A percentile compares a stretch with the other conserved stretches of the same genome.
Conservation (phyloP, 78 protist species). For the Cavenderia fasciculata region DNA sequence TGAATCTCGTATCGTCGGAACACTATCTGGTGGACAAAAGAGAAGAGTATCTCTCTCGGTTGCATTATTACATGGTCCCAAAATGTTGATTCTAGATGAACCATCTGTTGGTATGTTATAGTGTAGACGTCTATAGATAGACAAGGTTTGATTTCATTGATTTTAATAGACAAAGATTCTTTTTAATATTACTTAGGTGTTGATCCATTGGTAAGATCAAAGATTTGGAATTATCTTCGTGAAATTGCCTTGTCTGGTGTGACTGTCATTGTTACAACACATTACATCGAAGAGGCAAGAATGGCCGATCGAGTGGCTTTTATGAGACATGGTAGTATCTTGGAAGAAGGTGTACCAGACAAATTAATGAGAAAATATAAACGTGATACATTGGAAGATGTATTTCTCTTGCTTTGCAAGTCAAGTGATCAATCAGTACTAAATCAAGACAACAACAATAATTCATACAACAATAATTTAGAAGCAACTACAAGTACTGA, state of each 20-base stretch:
- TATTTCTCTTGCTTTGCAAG: slow-evolving; percentile 25
- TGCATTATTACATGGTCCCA: slow-evolving; percentile 75
- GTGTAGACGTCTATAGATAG: too few species aligned
- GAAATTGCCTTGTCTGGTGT: slow-evolving; percentile 37
- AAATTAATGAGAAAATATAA: slow-evolving; percentile 8
- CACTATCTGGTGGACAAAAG: slow-evolving; percentile 82
- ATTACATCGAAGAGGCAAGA: slow-evolving; percentile 84
- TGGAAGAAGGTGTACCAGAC: slow-evolving; percentile 50
- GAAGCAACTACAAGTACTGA: too few species aligned
- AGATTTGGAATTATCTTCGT: slow-evolving; percentile 51
- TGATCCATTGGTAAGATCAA: slow-evolving; percentile 53
- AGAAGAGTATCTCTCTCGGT: slow-evolving; percentile 65
- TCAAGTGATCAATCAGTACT: slow-evolving; percentile 7
- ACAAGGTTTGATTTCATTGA: too few species aligned
- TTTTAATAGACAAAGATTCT: too few species aligned
- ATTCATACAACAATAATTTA: too few species aligned
- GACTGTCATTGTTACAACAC: slow-evolving; percentile 80
- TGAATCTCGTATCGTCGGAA: slow-evolving; percentile 1
- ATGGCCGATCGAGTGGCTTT: slow-evolving; percentile 20
- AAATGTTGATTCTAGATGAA: slow-evolving; percentile 70
- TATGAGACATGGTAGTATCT: slow-evolving; percentile 51
- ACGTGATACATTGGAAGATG: slow-evolving; percentile 37
- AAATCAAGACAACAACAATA: too few species aligned
- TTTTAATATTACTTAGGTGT: slow-evolving; percentile 9
- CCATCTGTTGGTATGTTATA: slow-evolving; percentile 83